A percentile compares a stretch with the other conserved stretches of the same genome.
phyloP scores from a whole-genome alignment of 1,284 basidiomycete species.

The Ganoderma leucocontextum region DNA sequence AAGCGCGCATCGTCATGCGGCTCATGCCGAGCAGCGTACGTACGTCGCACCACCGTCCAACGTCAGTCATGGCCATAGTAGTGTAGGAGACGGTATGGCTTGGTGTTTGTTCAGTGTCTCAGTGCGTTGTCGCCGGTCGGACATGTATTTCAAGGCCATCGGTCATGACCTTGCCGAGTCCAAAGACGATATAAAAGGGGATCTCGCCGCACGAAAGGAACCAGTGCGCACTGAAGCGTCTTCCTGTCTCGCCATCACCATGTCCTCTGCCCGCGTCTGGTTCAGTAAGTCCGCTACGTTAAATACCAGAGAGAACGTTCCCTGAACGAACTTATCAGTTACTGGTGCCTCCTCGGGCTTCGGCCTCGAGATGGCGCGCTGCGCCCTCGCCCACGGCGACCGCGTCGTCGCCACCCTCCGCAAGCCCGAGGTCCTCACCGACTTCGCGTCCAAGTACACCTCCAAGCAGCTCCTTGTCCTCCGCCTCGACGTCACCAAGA shows the following conservation, averaged over 20 bases:
- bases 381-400: slow-evolving; percentile 40
- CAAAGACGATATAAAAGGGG: background rate
- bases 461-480: slow-evolving; percentile 44
- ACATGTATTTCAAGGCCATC: no score
- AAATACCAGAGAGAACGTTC: background rate
- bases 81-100: no score
- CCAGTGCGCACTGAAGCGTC: background rate
- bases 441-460: slow-evolving; percentile 34
- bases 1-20: background rate
- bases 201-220: background rate
- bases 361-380: slow-evolving; percentile 38
- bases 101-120: no score
- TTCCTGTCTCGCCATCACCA: background rate
- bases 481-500: slow-evolving; percentile 49
- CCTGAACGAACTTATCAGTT: slow-evolving; percentile 29
- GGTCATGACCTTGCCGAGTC: background rate
- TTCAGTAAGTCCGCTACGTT: slow-evolving; percentile 18
- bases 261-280: slow-evolving; percentile 29
- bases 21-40: background rate
- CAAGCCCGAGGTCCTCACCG: slow-evolving; percentile 36
- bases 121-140: no score
- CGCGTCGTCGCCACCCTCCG: slow-evolving; percentile 45
- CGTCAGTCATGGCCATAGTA: no score
- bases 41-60: no score
- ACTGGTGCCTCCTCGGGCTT: slow-evolving; percentile 46